Evolutionary conservation across 73 alveolate genomes (phyloP), one percentile per base, ranked within the genome.

Genomic region (Blepharisma japonicum): DNA sequence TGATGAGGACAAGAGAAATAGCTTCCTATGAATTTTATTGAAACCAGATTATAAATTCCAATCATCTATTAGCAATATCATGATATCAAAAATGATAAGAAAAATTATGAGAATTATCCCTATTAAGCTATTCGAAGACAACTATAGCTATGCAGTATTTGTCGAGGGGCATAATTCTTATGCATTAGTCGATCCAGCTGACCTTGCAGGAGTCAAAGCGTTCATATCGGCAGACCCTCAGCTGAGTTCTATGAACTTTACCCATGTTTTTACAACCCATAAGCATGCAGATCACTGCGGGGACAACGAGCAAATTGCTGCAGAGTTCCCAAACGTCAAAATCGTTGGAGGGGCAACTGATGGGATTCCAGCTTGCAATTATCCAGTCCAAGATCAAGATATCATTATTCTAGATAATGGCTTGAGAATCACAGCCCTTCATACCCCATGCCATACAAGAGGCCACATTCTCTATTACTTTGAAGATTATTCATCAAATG

Each of bases 381-480:
- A 84, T 42, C 89, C 90, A 45, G 89, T 85, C n/a, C 70, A 71
- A 4, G 86, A 85, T 53, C 81, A 81, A 80, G 91, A 81, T 42
- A 47, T 27, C 51, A 32, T 82, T 2, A 7, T 11, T 25, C 25
- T 56, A 9, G 55, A 78, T 27, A 86, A 72, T 20, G 90, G 84
- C 9, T 9, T 89, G 55, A 11, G 23, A 14, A 77, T 89, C 32
- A 80, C 53, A 23, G 80, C 86, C 61, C 20, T 80, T 45, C 91
- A 85, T 55, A 83, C 91, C 6, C 95, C 95, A 21, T 89, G 95
- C 56, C 95, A 89, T 51, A 89, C 95, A 6, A 89, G 68, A 55
- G 95, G 95, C 4, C 95, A 89, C 66, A 83, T 79, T 46, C 83
- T 87, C 23, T 89, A 79, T 67, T 86, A 89, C 74, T 72, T 86